These are phyloP conservation scores for Beauveria bassiana DNA, from an alignment of 2,329 filamentous ascomycete species.

Conservation along the genomic window DNA sequence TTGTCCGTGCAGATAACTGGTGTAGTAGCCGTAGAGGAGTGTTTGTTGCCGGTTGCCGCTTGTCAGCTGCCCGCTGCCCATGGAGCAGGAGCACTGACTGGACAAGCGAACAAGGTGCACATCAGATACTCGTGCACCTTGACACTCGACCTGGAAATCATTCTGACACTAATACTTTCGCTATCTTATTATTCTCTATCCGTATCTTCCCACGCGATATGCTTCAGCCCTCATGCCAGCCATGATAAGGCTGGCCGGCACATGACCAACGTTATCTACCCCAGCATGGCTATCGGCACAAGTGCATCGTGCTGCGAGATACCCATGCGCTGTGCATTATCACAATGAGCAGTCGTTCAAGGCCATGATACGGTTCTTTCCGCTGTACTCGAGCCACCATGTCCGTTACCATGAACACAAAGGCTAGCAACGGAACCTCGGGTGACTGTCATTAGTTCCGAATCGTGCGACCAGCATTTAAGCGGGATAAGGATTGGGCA, in stretches of 20 bases:
- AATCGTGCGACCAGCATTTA: conserved; percentile 1
- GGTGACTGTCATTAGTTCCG: background rate
- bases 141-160: background rate
- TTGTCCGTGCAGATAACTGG: background rate
- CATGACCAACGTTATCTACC: conserved; percentile 1
- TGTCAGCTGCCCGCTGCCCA: background rate
- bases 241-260: conserved; percentile 1
- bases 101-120: background rate
- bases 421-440: background rate
- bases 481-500: background rate
- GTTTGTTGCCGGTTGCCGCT: background rate
- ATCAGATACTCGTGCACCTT: background rate
- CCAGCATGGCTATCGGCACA: conserved; percentile 3
- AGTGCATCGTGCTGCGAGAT: background rate
- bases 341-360: background rate
- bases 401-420: background rate
- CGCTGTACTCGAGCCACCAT: background rate
- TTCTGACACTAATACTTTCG: background rate
- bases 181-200: background rate
- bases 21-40: background rate
- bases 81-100: background rate
- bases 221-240: background rate
- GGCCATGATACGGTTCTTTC: conserved; percentile 8
- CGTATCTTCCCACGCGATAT: background rate
- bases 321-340: background rate